Conservation (phyloP, 1,139 yeast genomes). For the Suhomyces wounanorum region DNA sequence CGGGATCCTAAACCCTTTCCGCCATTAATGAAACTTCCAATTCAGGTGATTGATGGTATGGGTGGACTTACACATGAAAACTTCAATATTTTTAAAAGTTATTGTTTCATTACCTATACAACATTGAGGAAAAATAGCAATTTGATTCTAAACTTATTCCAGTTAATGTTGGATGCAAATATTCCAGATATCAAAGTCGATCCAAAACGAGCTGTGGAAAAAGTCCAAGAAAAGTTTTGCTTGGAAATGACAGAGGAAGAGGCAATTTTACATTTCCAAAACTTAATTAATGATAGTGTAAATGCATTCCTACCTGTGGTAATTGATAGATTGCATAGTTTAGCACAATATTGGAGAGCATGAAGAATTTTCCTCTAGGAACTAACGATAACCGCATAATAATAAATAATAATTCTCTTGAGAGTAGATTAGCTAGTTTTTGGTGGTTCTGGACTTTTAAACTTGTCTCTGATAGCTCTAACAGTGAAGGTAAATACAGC, state of each 20-base stretch:
- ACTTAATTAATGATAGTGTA: constrained; percentile 89
- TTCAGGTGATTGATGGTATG: constrained; percentile 96
- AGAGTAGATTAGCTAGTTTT: not conserved
- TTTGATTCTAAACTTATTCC: constrained; percentile 84
- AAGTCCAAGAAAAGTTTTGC: constrained; percentile 93
- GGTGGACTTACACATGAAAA: constrained; percentile 89
- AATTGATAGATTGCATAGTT: constrained; percentile 88
- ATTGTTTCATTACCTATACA: constrained; percentile 92
- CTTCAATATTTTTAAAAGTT: constrained; percentile 82
- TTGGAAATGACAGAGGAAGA: constrained; percentile 93
- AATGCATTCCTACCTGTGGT: constrained; percentile 92
- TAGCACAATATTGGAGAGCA: constrained; percentile 98
- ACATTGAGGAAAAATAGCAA: constrained; percentile 88
- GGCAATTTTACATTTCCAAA: constrained; percentile 92
- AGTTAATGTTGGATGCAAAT: constrained; percentile 90
- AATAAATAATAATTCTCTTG: not conserved
- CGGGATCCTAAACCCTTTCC: constrained; percentile 98
- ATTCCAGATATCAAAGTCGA: constrained; percentile 84
- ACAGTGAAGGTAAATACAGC: constrained; percentile 24
- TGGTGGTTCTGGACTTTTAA: constrained; percentile 9
- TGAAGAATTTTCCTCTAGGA: constrained; percentile 22
- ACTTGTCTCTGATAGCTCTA: constrained; percentile 14
- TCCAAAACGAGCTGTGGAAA: constrained; percentile 75
- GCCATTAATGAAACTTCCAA: constrained; percentile 95
- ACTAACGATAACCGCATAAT: not conserved